Evolutionary conservation across 805 yeast genomes (phyloP), one percentile per base, ranked within the genome.

Genomic region (Teunomyces atbi): DNA sequence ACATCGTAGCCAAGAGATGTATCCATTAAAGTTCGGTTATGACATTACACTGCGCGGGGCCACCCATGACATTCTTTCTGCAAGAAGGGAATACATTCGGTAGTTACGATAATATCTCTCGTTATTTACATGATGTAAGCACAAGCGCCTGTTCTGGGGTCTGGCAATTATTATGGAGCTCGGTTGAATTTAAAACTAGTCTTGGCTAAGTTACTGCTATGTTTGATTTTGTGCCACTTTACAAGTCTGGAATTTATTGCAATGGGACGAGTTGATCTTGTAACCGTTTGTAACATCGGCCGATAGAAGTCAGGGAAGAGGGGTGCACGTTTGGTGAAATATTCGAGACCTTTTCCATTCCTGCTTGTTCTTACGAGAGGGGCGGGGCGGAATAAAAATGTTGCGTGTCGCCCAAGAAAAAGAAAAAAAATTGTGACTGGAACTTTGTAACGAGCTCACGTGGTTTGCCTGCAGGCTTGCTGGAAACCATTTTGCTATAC

Each of bases 1-100:
- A 36, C 39, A 36, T 36, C 23, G 26, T 19, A 21, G 39, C 39
- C 39, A 36, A 36, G 39, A 19, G 10, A 13, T 30, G 33, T 10
- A n/a, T 19, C 28, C n/a, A 10, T 36, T 36, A 36, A 13, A 19
- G 23, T 19, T 21, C 28, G 28, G 23, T 38, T 16, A n/a, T 18
- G 33, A n/a, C 19, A 11, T 15, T 10, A 5, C 11, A 27, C 33
- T 26, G 16, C 20, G 12, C n/a, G 33, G 33, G 8, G 23, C 13
- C 10, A 13, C 26, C 33, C 33, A n/a, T 30, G 33, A 13, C 33
- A 30, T n/a, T 30, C 33, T 13, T 11, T 7, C 10, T 23, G n/a
- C n/a, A n/a, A n/a, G n/a, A n/a, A n/a, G n/a, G n/a, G n/a, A n/a
- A n/a, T n/a, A n/a, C n/a, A 12, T 27, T 27, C 29, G 29, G 28